These are phyloP conservation scores for Ophiostoma piceae DNA, from an alignment of 2,329 filamentous ascomycete species.

Conservation along the genomic window DNA sequence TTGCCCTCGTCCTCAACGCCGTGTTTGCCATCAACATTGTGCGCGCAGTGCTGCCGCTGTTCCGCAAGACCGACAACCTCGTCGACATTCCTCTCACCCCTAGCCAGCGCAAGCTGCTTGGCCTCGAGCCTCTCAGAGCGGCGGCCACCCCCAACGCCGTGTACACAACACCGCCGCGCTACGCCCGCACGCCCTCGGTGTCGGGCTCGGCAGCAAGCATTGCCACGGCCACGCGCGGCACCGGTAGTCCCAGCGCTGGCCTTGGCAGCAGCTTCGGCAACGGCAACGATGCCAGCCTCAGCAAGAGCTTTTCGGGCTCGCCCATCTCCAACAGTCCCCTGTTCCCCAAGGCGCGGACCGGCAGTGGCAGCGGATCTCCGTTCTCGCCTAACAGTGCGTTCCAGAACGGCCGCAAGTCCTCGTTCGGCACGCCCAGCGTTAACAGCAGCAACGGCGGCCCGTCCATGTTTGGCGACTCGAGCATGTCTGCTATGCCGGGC, in stretches of 20 bases:
- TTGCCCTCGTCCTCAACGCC: constrained; percentile 43
- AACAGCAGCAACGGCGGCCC: constrained; percentile 47
- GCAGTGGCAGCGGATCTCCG: constrained; percentile 19
- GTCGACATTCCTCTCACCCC: constrained; percentile 86
- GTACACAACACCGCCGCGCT: constrained; percentile 82
- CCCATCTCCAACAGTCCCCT: constrained; percentile 52
- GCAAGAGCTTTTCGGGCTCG: constrained; percentile 35
- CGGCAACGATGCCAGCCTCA: constrained; percentile 16
- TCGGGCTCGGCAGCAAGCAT: constrained; percentile 56
- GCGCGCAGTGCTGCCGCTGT: constrained; percentile 65
- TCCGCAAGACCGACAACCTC: constrained; percentile 68
- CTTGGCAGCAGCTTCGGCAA: constrained; percentile 5
- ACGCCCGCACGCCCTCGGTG: constrained; percentile 65
- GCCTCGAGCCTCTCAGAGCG: constrained; percentile 62
- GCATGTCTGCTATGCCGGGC: constrained; percentile 39
- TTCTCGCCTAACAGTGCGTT: constrained; percentile 23
- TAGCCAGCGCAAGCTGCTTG: constrained; percentile 79
- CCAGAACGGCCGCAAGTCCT: constrained; percentile 51
- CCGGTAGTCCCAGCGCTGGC: not conserved
- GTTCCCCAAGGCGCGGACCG: constrained; percentile 55
- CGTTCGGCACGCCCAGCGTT: constrained; percentile 52
- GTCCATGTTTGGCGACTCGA: constrained; percentile 47
- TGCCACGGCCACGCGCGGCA: constrained; percentile 24
- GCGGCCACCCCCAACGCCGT: constrained; percentile 63
- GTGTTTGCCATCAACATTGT: constrained; percentile 66